Evolutionary conservation across 176 grass and related monocot species (phyloP).

Genomic region (Juncus effusus): DNA sequence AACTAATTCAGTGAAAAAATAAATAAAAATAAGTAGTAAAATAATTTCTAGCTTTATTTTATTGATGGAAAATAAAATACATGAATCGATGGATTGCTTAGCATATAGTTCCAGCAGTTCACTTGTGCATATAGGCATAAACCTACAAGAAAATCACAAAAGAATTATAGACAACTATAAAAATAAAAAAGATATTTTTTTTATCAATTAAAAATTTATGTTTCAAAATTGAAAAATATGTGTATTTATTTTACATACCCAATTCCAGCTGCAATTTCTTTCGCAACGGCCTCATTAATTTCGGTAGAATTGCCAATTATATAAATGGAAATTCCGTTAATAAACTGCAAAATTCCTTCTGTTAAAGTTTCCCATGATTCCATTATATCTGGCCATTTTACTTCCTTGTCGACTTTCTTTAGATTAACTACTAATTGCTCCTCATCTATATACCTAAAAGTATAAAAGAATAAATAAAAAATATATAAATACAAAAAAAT

Average conservation of each 20-base stretch:
- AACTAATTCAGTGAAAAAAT: not conserved
- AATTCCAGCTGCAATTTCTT: slow-evolving; percentile 73
- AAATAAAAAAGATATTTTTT: no score
- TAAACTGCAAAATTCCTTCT: slow-evolving; percentile 59
- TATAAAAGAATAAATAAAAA: not conserved
- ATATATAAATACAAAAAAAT: not conserved
- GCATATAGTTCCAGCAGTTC: slow-evolving; percentile 80
- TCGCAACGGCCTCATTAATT: slow-evolving; percentile 72
- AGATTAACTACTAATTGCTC: slow-evolving; percentile 80
- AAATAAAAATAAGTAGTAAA: not conserved
- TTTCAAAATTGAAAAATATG: no score
- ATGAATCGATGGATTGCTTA: slow-evolving; percentile 64
- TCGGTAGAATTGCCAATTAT: slow-evolving; percentile 72
- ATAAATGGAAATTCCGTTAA: slow-evolving; percentile 76
- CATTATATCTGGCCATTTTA: slow-evolving; percentile 87
- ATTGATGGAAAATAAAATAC: slow-evolving; percentile 29
- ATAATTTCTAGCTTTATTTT: not conserved
- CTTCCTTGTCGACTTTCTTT: slow-evolving; percentile 72
- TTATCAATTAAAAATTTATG: no score
- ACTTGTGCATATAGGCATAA: slow-evolving; percentile 68
- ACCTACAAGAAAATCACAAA: slow-evolving; percentile 45
- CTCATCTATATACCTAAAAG: slow-evolving; percentile 83
- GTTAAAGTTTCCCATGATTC: slow-evolving; percentile 93
- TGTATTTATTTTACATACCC: slow-evolving; percentile 35
- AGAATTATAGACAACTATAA: not conserved